Conservation (phyloP, 805 yeast genomes). For the Starmerella floris region DNA sequence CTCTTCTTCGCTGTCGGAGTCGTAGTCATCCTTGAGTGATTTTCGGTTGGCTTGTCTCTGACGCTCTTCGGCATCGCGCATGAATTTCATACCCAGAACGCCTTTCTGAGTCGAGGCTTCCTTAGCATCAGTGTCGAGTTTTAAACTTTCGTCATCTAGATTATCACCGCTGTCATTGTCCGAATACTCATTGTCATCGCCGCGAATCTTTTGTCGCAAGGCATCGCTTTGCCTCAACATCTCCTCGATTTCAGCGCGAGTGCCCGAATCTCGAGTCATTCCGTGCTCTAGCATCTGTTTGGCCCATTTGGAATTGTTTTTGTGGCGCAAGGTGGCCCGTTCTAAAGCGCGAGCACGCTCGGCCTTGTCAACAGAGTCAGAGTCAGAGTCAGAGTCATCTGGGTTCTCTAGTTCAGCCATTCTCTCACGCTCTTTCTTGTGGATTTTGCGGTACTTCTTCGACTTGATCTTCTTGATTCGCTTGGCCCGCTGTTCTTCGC, state of each 20-base stretch:
- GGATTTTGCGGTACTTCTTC: slow-evolving; percentile 71
- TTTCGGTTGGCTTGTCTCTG: slow-evolving; percentile 46
- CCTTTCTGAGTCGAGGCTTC: slow-evolving; percentile 52
- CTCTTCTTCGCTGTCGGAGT: slow-evolving; percentile 24
- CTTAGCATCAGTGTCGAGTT: slow-evolving; percentile 25
- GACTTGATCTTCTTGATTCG: slow-evolving; percentile 91
- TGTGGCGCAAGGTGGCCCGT: slow-evolving; percentile 84
- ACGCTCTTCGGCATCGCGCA: slow-evolving; percentile 76
- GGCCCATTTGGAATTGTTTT: slow-evolving; percentile 83
- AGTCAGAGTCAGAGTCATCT: slow-evolving; percentile 38
- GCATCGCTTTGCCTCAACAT: slow-evolving; percentile 81
- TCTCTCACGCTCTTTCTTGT: slow-evolving; percentile 69
- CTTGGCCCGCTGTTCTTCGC: slow-evolving; percentile 84
- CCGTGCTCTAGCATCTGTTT: slow-evolving; percentile 80
- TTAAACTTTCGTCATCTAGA: slow-evolving; percentile 25
- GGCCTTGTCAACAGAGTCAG: slow-evolving; percentile 41
- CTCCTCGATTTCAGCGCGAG: slow-evolving; percentile 83
- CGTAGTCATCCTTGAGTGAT: slow-evolving; percentile 27
- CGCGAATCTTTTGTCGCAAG: slow-evolving; percentile 58
- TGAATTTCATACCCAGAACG: slow-evolving; percentile 84
- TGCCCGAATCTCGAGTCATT: slow-evolving; percentile 70
- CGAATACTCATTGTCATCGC: slow-evolving; percentile 39
- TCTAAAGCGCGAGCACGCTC: slow-evolving; percentile 74
- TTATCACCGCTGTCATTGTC: slow-evolving; percentile 30
- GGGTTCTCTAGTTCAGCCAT: slow-evolving; percentile 45